These are phyloP conservation scores for Apiospora aurea DNA, from an alignment of 2,329 filamentous ascomycete species.

Conservation along the genomic window DNA sequence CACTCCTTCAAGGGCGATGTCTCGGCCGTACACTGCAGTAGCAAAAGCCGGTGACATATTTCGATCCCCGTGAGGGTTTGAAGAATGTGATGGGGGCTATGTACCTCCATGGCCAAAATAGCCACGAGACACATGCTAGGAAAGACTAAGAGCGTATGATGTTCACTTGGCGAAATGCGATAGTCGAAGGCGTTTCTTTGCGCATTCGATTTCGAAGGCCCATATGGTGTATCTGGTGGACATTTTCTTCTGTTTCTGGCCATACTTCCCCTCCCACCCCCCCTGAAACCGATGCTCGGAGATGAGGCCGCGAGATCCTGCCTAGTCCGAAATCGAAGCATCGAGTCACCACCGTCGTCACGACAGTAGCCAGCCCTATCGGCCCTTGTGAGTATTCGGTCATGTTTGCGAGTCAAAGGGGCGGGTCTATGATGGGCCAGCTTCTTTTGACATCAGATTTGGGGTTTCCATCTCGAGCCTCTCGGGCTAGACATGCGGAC, in stretches of 20 bases:
- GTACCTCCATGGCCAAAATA: too few species aligned
- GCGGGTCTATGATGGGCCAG: not conserved
- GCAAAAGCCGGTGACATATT: not conserved
- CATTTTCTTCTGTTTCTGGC: not conserved
- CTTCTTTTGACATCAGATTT: not conserved
- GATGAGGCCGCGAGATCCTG: not conserved
- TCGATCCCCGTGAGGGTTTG: not conserved
- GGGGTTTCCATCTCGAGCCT: not conserved
- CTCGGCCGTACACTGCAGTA: not conserved
- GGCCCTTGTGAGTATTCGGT: not conserved
- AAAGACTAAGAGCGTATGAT: not conserved
- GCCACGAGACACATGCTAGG: not conserved
- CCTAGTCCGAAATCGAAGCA: not conserved
- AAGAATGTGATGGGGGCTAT: not conserved
- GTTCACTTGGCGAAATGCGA: not conserved
- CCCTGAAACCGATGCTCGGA: not conserved
- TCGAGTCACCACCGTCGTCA: not conserved
- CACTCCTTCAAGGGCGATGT: too few species aligned
- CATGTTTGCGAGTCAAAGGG: not conserved
- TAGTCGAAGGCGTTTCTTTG: not conserved
- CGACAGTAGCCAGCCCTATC: not conserved
- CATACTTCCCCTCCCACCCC: not conserved
- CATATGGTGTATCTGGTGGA: not conserved
- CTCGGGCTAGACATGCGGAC: not conserved
- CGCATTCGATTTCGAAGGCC: not conserved